These are phyloP conservation scores for Paramecium octaurelia DNA, from an alignment of 73 alveolate species.

Conservation along the genomic window DNA sequence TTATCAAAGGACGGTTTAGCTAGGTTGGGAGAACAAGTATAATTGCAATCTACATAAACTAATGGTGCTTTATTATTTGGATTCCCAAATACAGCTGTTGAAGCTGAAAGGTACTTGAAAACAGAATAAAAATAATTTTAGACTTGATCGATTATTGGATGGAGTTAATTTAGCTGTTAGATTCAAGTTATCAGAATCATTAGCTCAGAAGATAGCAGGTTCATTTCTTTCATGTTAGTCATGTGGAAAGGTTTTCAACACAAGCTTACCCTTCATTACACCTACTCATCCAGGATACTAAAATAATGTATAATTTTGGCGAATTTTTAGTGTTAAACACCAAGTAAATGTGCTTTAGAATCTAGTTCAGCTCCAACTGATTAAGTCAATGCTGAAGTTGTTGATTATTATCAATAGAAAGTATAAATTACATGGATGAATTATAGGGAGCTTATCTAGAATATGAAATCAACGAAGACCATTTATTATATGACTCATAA, in stretches of 20 bases:
- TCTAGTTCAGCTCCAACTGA: background rate
- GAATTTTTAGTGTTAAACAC: background rate
- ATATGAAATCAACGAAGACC: background rate
- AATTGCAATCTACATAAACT: constrained; percentile 21
- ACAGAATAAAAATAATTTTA: background rate
- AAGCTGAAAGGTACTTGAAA: background rate
- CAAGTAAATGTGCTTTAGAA: background rate
- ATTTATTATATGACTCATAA: background rate
- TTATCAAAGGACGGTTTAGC: background rate
- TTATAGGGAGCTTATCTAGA: background rate
- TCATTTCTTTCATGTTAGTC: constrained; percentile 8
- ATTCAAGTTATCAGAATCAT: background rate
- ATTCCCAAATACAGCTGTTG: background rate
- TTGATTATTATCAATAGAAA: background rate
- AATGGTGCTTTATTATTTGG: constrained; percentile 13
- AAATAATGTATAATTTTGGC: background rate
- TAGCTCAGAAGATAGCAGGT: background rate
- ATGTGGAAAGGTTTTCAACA: background rate
- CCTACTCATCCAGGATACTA: constrained; percentile 27
- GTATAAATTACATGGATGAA: background rate
- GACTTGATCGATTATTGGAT: background rate
- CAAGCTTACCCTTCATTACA: background rate
- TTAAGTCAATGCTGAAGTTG: background rate
- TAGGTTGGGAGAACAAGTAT: constrained; percentile 17
- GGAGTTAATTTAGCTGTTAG: constrained; percentile 22